Evolutionary conservation across 179 eudicot genomes (phyloP), one percentile per base, ranked within the genome.

Genomic region (Beta corolliflora): DNA sequence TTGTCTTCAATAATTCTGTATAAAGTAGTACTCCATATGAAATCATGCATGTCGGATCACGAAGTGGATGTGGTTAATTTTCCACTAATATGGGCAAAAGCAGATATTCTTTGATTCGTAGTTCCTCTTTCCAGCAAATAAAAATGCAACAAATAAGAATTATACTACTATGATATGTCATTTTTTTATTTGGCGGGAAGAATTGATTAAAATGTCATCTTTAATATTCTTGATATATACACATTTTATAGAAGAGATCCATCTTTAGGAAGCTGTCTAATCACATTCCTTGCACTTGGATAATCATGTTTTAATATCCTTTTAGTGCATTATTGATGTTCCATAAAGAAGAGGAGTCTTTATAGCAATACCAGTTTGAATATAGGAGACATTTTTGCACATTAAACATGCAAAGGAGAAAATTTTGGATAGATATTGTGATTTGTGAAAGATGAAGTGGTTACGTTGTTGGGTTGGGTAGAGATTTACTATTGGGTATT

Each of bases 31-130:
- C 15, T 63, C 67, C 41, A 63, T 25, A 63, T 63, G 14, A 23
- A 29, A 54, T 74, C 77, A 74, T 31, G 75, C 77, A 74, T 31
- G 75, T 71, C 41, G 41, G 41, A 36, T 36, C 36, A 71, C 13
- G 31, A 29, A 58, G 64, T 55, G 64, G 67, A 75, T 36, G n/a
- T 36, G 52, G 15, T 18, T 31, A 36, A 36, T 31, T 54, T 75
- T 31, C 78, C 78, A 75, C 78, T 75, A 56, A 14, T 3, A 19
- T 75, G 67, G 53, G 63, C 78, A 75, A 75, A 75, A 75, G 78
- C 19, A 75, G 64, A 74, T 54, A 73, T 73, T 61, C 23, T 75
- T 13, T 75, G 78, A 75, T 75, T 56, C 78, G 61, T 11, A 76
- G 5, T 59, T 56, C 54, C 53, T 59, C 78, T 76, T 76, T 76